Percentiles rank a stretch among this genome's conserved stretches.
phyloP scores from a whole-genome alignment of 2,329 filamentous ascomycete genomes.

The Purpureocillium lavendulum region DNA sequence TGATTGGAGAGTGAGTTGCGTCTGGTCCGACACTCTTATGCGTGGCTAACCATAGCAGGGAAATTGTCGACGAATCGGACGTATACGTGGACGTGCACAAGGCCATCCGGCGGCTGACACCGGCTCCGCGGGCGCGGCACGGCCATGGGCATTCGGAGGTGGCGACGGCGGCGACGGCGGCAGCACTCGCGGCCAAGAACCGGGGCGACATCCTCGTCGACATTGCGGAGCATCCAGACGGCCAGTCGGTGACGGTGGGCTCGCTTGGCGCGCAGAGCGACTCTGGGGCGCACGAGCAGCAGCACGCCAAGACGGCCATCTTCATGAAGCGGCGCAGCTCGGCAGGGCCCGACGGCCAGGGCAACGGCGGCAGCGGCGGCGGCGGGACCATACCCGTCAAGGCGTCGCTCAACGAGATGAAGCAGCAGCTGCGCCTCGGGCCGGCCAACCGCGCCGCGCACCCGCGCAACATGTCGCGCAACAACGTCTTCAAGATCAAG shows the following conservation, averaged over 20 bases:
- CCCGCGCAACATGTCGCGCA: conserved; percentile 46
- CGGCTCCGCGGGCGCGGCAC: conserved; percentile 68
- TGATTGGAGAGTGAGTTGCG: conserved; percentile 82
- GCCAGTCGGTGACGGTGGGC: conserved; percentile 18
- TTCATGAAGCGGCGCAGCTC: conserved; percentile 53
- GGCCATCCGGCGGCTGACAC: conserved; percentile 81
- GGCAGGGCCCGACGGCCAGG: conserved; percentile 42
- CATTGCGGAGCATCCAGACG: conserved; percentile 34
- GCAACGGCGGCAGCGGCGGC: conserved; percentile 22
- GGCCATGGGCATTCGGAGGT: conserved; percentile 18
- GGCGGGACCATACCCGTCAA: conserved; percentile 41
- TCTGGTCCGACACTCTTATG: neutral
- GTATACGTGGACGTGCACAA: conserved; percentile 98
- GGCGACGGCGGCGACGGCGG: conserved; percentile 11
- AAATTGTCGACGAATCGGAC: conserved; percentile 98
- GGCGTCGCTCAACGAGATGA: conserved; percentile 54
- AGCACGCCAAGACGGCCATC: conserved; percentile 44
- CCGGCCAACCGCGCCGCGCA: conserved; percentile 60
- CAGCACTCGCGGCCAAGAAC: conserved; percentile 19
- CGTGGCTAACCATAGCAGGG: conserved; percentile 41
- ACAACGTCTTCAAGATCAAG: conserved; percentile 61
- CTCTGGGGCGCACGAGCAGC: conserved; percentile 29
- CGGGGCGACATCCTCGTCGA: conserved; percentile 23
- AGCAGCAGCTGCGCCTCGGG: conserved; percentile 55
- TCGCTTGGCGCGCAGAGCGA: conserved; percentile 31